Percentiles rank a stretch among this genome's conserved stretches.
phyloP scores from a whole-genome alignment of 2,329 filamentous ascomycete species.

The Alternaria burnsii region DNA sequence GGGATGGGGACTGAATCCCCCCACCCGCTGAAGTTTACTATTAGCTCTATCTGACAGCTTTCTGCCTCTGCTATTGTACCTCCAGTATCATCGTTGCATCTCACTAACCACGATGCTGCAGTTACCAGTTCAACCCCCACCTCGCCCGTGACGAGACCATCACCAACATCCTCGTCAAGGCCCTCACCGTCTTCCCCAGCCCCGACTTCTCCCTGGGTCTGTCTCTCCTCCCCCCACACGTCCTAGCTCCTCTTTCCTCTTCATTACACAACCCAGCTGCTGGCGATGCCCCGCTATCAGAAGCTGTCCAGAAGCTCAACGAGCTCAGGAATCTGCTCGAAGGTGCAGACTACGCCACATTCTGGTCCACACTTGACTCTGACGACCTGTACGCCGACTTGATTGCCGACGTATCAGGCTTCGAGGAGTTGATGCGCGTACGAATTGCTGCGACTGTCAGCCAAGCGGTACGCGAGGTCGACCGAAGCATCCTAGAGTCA shows the following conservation, averaged over 20 bases:
- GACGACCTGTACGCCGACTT: slow-evolving; percentile 97
- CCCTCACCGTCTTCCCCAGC: slow-evolving; percentile 95
- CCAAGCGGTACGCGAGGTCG: slow-evolving; percentile 82
- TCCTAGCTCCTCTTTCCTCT: slow-evolving; percentile 69
- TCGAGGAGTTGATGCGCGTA: slow-evolving; percentile 92
- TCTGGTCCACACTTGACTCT: slow-evolving; percentile 92
- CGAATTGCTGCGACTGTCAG: slow-evolving; percentile 88
- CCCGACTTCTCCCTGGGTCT: slow-evolving; percentile 94
- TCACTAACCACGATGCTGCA: slow-evolving; percentile 53
- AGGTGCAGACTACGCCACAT: slow-evolving; percentile 86
- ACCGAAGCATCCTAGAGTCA: slow-evolving; percentile 56
- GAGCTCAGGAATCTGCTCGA: slow-evolving; percentile 86
- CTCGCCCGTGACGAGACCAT: slow-evolving; percentile 95
- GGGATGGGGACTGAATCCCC: slow-evolving; percentile 66
- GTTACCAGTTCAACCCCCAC: slow-evolving; percentile 99
- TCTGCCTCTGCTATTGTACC: slow-evolving; percentile 3
- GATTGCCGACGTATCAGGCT: slow-evolving; percentile 91
- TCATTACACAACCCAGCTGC: slow-evolving; percentile 59
- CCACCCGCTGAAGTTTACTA: slow-evolving; percentile 72
- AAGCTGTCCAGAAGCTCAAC: slow-evolving; percentile 89
- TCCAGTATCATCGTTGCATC: slow-evolving; percentile 5
- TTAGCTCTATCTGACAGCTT: slow-evolving; percentile 77
- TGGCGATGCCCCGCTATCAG: slow-evolving; percentile 75
- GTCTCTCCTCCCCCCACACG: slow-evolving; percentile 88
- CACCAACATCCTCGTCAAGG: slow-evolving; percentile 98